Conservation (phyloP, 768 basidiomycete species). For the Naganishia vishniacii region DNA sequence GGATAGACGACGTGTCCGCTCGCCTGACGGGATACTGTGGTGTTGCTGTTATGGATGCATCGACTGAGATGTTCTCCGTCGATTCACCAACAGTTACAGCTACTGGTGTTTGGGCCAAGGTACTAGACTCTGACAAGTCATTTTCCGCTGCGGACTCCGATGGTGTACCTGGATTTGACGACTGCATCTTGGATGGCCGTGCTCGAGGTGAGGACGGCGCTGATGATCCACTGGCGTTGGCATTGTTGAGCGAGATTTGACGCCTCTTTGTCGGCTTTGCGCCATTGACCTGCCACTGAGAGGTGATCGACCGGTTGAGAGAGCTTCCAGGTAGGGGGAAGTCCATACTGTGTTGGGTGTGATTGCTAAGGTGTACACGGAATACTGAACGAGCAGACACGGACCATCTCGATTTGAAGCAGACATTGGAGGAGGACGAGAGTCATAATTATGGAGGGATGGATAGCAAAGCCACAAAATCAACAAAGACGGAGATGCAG, state of each 20-base stretch:
- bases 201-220: constrained; percentile 6
- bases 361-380: background rate
- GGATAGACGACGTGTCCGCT: constrained; percentile 4
- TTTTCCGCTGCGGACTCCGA: background rate
- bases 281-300: constrained; percentile 25
- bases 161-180: constrained; percentile 6
- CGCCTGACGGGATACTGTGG: constrained; percentile 19
- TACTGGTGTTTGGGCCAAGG: background rate
- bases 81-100: background rate
- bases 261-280: constrained; percentile 18
- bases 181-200: background rate
- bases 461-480: constrained; percentile 10
- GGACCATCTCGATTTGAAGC: background rate
- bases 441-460: background rate
- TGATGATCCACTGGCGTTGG: constrained; percentile 12
- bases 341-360: background rate
- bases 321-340: constrained; percentile 26
- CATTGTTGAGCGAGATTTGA: constrained; percentile 16
- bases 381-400: no score
- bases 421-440: background rate
- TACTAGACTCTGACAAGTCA: background rate
- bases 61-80: background rate
- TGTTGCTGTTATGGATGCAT: background rate
- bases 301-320: constrained; percentile 27
- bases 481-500: constrained; percentile 5